Percentiles rank a stretch among this genome's conserved stretches.
Conservation (phyloP, 768 basidiomycete species). For the Nidularia sp. region DNA sequence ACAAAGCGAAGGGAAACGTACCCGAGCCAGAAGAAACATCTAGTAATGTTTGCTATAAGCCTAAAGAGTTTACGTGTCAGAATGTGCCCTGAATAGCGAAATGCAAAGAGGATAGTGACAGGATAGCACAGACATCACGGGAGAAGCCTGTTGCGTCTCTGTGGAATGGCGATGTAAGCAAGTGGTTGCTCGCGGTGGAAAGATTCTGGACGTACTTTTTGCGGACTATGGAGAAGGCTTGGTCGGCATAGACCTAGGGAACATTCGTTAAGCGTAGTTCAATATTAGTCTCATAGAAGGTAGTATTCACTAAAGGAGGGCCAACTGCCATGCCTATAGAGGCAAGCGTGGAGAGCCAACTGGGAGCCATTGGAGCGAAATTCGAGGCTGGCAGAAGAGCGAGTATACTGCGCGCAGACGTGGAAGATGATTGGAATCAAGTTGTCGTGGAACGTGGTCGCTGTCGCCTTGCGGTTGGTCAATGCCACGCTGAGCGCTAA, state of each 20-base stretch:
- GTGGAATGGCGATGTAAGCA: background rate
- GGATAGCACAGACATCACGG: slow-evolving; percentile 79
- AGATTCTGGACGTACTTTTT: slow-evolving; percentile 48
- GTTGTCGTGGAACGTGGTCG: no score
- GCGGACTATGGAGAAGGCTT: slow-evolving; percentile 73
- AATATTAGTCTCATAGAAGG: background rate
- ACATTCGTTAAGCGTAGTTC: background rate
- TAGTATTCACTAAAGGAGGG: slow-evolving; percentile 54
- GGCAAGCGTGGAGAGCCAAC: slow-evolving; percentile 67
- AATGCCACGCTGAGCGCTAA: background rate
- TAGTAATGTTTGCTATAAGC: slow-evolving; percentile 78
- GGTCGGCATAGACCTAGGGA: slow-evolving; percentile 74
- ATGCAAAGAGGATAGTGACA: slow-evolving; percentile 36
- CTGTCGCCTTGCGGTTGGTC: no score
- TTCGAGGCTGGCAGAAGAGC: background rate
- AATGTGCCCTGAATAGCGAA: background rate
- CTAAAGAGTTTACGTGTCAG: slow-evolving; percentile 27
- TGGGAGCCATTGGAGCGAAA: slow-evolving; percentile 28
- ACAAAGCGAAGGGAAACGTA: slow-evolving; percentile 12
- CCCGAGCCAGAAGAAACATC: slow-evolving; percentile 92
- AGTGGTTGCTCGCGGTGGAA: background rate
- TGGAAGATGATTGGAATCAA: no score
- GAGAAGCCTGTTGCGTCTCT: slow-evolving; percentile 88
- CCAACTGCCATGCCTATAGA: slow-evolving; percentile 83
- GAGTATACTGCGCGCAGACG: background rate